These are phyloP conservation scores for Sarocladium oryzae DNA, from an alignment of 2,329 filamentous ascomycete species.

Conservation along the genomic window DNA sequence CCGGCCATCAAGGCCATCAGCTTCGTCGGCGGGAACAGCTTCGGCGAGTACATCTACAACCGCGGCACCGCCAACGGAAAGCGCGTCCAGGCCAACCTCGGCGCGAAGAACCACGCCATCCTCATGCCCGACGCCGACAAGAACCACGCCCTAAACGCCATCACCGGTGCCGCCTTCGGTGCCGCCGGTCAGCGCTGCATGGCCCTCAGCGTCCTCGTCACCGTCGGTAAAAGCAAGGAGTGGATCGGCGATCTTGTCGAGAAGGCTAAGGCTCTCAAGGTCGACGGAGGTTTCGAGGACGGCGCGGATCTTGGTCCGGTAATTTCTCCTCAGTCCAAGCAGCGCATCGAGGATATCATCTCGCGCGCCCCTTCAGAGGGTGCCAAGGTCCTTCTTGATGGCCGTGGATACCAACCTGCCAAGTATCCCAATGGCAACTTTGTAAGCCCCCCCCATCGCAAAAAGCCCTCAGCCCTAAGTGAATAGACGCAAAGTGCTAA, in stretches of 20 bases:
- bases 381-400: conserved; percentile 61
- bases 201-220: conserved; percentile 58
- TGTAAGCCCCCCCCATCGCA: conserved; percentile 40
- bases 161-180: conserved; percentile 64
- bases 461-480: background rate
- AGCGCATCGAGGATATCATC: conserved; percentile 65
- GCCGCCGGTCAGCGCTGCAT: conserved; percentile 64
- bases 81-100: conserved; percentile 72
- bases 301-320: conserved; percentile 69
- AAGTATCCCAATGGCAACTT: conserved; percentile 76
- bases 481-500: background rate
- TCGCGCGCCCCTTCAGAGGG: conserved; percentile 22
- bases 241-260: conserved; percentile 68
- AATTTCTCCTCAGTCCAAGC: conserved; percentile 64
- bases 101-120: conserved; percentile 74
- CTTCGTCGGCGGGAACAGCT: conserved; percentile 74
- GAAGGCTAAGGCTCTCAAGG: conserved; percentile 59
- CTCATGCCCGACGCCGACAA: conserved; percentile 74
- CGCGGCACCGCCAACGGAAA: conserved; percentile 72
- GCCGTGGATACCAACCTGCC: conserved; percentile 59
- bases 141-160: conserved; percentile 71
- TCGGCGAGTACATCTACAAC: conserved; percentile 72
- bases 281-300: conserved; percentile 68
- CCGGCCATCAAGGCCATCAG: conserved; percentile 70
- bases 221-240: conserved; percentile 65